phyloP scores from a whole-genome alignment of 164 flowering plant genomes.

The Amborella trichopoda region DNA sequence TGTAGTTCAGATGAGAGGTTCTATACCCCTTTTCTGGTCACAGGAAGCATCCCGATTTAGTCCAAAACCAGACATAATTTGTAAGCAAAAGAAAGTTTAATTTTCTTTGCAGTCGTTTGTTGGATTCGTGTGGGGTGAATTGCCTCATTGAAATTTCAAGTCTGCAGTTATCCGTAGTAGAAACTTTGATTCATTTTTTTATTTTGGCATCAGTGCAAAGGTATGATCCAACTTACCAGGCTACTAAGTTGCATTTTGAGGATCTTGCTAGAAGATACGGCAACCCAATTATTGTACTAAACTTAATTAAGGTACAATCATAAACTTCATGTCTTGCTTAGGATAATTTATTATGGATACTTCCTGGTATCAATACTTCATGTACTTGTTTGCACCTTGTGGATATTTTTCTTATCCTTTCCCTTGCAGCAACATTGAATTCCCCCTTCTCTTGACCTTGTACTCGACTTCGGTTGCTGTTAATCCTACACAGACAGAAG shows the following conservation, averaged over 20 bases:
- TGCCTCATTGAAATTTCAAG: too few species aligned
- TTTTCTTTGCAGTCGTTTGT: neutral
- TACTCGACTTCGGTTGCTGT: too few species aligned
- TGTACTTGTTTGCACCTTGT: too few species aligned
- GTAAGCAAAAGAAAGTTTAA: conserved; percentile 26
- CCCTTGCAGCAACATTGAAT: too few species aligned
- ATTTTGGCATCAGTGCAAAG: conserved; percentile 59
- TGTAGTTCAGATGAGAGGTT: conserved; percentile 96
- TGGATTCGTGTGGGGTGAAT: too few species aligned
- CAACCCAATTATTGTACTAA: conserved; percentile 92
- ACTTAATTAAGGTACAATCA: conserved; percentile 71
- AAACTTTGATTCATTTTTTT: conserved; percentile 6
- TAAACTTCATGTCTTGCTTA: too few species aligned
- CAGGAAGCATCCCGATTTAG: conserved; percentile 96
- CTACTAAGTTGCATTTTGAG: conserved; percentile 91
- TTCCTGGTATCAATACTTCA: too few species aligned
- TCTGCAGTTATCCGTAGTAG: too few species aligned
- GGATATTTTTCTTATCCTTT: too few species aligned
- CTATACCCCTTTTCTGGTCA: conserved; percentile 99
- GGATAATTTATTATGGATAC: too few species aligned
- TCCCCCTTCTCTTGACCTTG: too few species aligned
- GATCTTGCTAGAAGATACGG: conserved; percentile 91
- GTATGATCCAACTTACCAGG: conserved; percentile 91
- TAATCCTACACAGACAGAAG: too few species aligned
- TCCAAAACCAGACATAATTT: conserved; percentile 94